Evolutionary conservation across 352 stramenopile genomes (phyloP).

Genomic region (Phytophthora fragariaefolia): DNA sequence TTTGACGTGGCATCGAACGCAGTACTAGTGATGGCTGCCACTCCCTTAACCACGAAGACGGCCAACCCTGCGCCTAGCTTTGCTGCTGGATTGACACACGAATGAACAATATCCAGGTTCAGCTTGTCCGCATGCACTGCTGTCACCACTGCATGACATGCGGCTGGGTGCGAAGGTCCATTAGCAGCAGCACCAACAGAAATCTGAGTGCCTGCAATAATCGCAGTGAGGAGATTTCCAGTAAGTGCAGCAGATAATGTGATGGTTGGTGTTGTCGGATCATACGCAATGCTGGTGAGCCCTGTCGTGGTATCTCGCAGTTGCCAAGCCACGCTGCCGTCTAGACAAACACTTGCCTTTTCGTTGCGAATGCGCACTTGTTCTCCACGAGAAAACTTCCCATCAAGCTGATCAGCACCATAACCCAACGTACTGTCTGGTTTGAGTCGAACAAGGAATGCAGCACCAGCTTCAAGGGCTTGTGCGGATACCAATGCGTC

Average conservation of each 20-base stretch:
- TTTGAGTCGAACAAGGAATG: conserved; percentile 60
- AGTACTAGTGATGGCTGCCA: conserved; percentile 23
- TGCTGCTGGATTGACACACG: conserved; percentile 16
- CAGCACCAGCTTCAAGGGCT: conserved; percentile 31
- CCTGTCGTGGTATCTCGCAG: conserved; percentile 40
- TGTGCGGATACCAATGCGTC: conserved; percentile 51
- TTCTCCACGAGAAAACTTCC: conserved; percentile 66
- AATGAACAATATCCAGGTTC: conserved; percentile 26
- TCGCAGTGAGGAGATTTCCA: conserved; percentile 22
- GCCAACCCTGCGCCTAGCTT: conserved; percentile 15
- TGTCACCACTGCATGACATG: conserved; percentile 32
- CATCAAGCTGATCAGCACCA: conserved; percentile 40
- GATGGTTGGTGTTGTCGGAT: conserved; percentile 29
- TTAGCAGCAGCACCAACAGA: conserved; percentile 41
- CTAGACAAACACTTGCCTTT: conserved; percentile 68
- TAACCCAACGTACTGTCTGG: conserved; percentile 47
- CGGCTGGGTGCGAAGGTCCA: conserved; percentile 31
- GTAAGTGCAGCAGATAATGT: conserved; percentile 53
- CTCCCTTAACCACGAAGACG: conserved; percentile 31
- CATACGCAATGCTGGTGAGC: conserved; percentile 45
- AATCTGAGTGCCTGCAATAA: conserved; percentile 47
- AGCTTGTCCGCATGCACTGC: conserved; percentile 24
- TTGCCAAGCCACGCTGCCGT: conserved; percentile 56
- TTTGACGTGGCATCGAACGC: conserved; percentile 1
- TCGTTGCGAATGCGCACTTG: conserved; percentile 66